phyloP scores from a whole-genome alignment of 345 rosid genomes.

The Mangifera indica region DNA sequence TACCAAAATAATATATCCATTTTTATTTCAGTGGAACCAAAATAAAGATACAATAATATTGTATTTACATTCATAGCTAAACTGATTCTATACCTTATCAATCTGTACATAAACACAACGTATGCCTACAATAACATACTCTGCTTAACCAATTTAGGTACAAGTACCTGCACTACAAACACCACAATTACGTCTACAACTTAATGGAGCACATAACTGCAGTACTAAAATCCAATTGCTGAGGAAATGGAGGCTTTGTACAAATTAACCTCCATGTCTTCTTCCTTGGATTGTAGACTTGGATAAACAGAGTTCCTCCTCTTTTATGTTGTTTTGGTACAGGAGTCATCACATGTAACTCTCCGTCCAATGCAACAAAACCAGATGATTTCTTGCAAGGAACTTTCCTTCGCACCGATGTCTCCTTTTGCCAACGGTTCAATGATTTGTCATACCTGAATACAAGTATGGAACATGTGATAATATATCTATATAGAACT shows the following conservation, averaged over 20 bases:
- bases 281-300: conserved; percentile 64
- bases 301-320: conserved; percentile 54
- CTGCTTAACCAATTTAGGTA: not conserved
- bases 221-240: conserved; percentile 57
- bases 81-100: not conserved
- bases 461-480: not conserved
- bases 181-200: conserved; percentile 31
- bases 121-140: not conserved
- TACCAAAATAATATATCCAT: not conserved
- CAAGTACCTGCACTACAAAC: not conserved
- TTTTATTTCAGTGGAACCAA: not conserved
- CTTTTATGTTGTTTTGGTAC: conserved; percentile 46
- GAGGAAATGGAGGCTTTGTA: conserved; percentile 51
- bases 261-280: conserved; percentile 67
- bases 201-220: conserved; percentile 68
- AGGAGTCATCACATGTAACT: conserved; percentile 60
- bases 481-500: not conserved
- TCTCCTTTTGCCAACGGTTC: conserved; percentile 68
- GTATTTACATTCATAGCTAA: not conserved
- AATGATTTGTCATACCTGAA: conserved; percentile 60
- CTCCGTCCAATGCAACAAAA: conserved; percentile 61
- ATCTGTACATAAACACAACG: conserved; percentile 23
- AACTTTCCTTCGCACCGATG: conserved; percentile 57
- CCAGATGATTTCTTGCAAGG: conserved; percentile 45
- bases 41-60: not conserved